phyloP scores from a whole-genome alignment of 2,329 filamentous ascomycete species.

The Aureobasidium sp. region DNA sequence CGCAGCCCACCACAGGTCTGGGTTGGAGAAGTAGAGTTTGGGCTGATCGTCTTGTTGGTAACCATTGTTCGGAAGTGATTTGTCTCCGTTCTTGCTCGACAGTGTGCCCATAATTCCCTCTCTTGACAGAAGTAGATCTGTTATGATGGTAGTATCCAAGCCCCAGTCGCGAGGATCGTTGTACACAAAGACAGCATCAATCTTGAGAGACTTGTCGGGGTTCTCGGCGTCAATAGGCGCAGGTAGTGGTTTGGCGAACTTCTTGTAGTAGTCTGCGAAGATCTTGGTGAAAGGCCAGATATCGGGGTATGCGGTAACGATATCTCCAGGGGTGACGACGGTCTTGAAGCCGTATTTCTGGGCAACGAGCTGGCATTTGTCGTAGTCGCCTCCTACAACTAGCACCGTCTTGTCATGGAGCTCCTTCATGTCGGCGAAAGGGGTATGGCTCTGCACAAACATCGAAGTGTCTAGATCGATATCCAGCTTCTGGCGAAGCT shows the following conservation, averaged over 20 bases:
- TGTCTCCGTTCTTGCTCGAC: conserved; percentile 61
- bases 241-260: conserved; percentile 51
- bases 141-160: conserved; percentile 74
- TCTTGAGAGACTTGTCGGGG: conserved; percentile 52
- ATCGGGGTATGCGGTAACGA: conserved; percentile 62
- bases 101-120: conserved; percentile 74
- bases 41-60: conserved; percentile 80
- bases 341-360: conserved; percentile 68
- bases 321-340: conserved; percentile 79
- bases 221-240: conserved; percentile 36
- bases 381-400: conserved; percentile 39
- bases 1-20: conserved; percentile 83
- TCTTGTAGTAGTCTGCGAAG: conserved; percentile 53
- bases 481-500: conserved; percentile 58
- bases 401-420: conserved; percentile 46
- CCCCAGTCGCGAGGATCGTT: conserved; percentile 97
- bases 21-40: conserved; percentile 76
- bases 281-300: conserved; percentile 77
- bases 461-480: conserved; percentile 57
- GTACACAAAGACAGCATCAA: conserved; percentile 88
- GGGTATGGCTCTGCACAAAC: conserved; percentile 87
- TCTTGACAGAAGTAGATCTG: conserved; percentile 73
- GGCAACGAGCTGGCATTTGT: conserved; percentile 62
- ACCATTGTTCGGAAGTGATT: conserved; percentile 59
- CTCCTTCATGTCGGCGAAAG: conserved; percentile 64